These are phyloP conservation scores for Trifolium pratense DNA, from an alignment of 306 rosid genomes.

Conservation along the genomic window DNA sequence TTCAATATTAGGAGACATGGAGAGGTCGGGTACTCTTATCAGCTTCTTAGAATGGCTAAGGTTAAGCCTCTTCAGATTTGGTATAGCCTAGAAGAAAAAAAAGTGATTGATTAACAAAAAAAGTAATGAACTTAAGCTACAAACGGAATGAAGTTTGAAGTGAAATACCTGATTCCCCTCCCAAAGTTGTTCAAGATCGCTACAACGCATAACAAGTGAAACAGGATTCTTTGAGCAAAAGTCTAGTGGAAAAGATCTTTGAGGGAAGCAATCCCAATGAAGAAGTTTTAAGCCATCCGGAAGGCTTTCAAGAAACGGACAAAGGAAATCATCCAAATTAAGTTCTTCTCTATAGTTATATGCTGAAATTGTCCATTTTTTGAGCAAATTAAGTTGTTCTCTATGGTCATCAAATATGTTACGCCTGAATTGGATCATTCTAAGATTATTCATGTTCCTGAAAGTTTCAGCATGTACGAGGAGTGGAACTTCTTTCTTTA, in stretches of 20 bases:
- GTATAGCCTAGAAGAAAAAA: conserved; percentile 24
- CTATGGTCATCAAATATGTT: too few species aligned
- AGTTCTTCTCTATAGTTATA: too few species aligned
- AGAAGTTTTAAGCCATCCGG: too few species aligned
- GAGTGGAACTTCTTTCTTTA: too few species aligned
- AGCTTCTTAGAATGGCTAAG: neutral
- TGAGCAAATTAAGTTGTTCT: too few species aligned
- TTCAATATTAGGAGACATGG: conserved; percentile 38
- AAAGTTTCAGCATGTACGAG: conserved; percentile 19
- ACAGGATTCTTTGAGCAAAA: conserved; percentile 28
- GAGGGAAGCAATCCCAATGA: too few species aligned
- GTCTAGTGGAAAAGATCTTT: neutral
- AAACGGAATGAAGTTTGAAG: too few species aligned
- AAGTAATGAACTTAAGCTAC: neutral
- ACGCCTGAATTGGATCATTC: too few species aligned
- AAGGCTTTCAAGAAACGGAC: too few species aligned
- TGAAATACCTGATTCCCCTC: conserved; percentile 31
- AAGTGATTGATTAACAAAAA: neutral
- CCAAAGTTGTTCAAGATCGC: conserved; percentile 39
- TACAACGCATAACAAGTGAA: neutral
- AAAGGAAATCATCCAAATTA: too few species aligned
- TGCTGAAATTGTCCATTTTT: too few species aligned
- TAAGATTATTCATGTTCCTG: conserved; percentile 37
- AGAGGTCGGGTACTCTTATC: conserved; percentile 28
- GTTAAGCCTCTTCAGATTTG: conserved; percentile 40